Evolutionary conservation across 2,329 filamentous ascomycete species (phyloP), one percentile per base, ranked within the genome.

Genomic region (Aureobasidium sp.): DNA sequence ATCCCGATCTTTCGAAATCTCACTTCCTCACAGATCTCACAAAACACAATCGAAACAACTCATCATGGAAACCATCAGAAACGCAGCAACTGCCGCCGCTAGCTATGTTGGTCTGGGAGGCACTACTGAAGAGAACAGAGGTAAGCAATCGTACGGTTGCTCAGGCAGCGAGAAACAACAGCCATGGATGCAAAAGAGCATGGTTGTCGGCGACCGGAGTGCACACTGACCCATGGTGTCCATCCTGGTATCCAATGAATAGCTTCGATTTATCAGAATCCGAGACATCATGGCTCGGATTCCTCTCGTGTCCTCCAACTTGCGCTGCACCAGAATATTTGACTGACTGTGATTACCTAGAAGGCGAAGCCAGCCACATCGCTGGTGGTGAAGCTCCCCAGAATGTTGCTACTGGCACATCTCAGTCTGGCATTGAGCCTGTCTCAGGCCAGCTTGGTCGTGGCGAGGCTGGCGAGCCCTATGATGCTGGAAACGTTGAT

Each of bases 401-500:
- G 32, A 47, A 62, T 7, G 32, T 26, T 5, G 39, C 46, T 39
- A 29, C 48, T 41, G 39, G 48, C n/a, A 62, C 37, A 17, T 55
- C 59, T 27, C 65, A 76, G 61, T 73, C 73, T 43, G 78, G 78
- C 51, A 74, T 76, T 67, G 90, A 95, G 76, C 90, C 90, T 20
- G 73, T 92, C 48, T 88, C 88, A 24, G 90, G 90, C 26, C 77
- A 84, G 57, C 77, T 81, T 63, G 90, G 90, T 43, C 78, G 87
- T 71, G 87, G 88, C 5, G 81, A 81, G 27, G 80, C 79, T 47
- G 84, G 83, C 13, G 87, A 93, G 72, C 90, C 90, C 0, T 95
- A 86, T 69, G 90, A 94, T 71, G 84, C 85, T 63, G 90, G 90
- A 53, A 94, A 94, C 72, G 76, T 83, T n/a, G 81, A 84, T 78